Base-by-base conservation (phyloP, 2,329 filamentous ascomycete genomes). In the Sporothrix phasma region DNA sequence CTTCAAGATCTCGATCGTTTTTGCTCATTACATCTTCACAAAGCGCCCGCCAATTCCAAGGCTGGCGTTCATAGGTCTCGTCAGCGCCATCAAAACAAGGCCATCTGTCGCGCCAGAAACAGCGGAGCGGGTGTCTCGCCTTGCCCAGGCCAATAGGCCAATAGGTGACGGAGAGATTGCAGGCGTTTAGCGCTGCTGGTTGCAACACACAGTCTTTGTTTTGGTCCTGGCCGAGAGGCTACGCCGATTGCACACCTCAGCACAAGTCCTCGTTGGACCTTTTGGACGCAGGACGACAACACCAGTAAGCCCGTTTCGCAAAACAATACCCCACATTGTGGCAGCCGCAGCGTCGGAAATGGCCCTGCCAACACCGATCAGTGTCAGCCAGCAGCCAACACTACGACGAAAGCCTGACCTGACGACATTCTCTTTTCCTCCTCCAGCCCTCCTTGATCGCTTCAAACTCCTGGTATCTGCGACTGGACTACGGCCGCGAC, bases 261-360 rank as follows among this genome's bases (percentile, higher is more conserved):
- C 11, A 19, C 1, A 34, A 17, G 26, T 19, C 49, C 24, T 5
- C n/a, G n/a, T n/a, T 15, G 7, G 17, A 26, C 13, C 34, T 43
- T 4, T 43, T 17, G 19, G 34, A 37, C 10, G 46, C 19, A n/a
- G n/a, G 31, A 39, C 34, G 19, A 58, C 34, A 60, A 26, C 24
- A 22, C n/a, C 37, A 26, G 19, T 54, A 29, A 24, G 24, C 24
- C 39, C 56, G 37, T 64, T 61, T 61, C 56, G 47, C 46, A 61
- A n/a, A 39, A 41, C 56, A 59, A 59, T 64, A 65, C 63, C 63
- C 63, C 63, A 65, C 63, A 65, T 62, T 65, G 58, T 60, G 59
- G 58, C 63, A 34, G 51, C 63, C 56, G 47, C 63, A 64, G 56
- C 47, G 41, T 39, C 41, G 46, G 49, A 54, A 10, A 29, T 39